Evolutionary conservation across 129 eudicot species (phyloP), one percentile per base, ranked within the genome.

Genomic region (Flaveria bidentis): DNA sequence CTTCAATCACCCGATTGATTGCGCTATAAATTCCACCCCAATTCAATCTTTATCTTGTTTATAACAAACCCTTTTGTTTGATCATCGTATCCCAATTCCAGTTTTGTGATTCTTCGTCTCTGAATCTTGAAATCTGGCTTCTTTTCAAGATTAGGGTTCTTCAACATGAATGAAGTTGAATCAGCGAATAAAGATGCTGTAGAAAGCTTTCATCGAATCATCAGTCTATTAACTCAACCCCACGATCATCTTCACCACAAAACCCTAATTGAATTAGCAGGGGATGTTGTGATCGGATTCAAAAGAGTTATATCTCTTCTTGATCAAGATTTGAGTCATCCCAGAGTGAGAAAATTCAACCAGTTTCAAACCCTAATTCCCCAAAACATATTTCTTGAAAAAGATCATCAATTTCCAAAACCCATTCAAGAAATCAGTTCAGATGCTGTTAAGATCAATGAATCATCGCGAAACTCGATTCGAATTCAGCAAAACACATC

Each of bases 181-280:
- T 87, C 81, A 86, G 97, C 92, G 73, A 90, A 93, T 77, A 88
- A 75, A 84, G 84, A 87, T 46, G 98, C 98, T 0, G 88, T 93
- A n/a, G 98, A 93, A 74, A 90, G 97, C 67, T 85, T 96, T 65
- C 87, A 93, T 83, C 78, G 91, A 73, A 86, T 93, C 25, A 56
- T 93, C 26, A 85, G 72, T 79, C 78, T 93, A 0, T 74, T 93
- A 66, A 77, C 92, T 69, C 88, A 87, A 44, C 96, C 92, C 9
- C 83, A 90, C 65, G 85, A 86, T 75, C 89, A 88, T 69, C 82
- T 81, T 68, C 92, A 90, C 79, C 69, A 86, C 57, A 72, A 85
- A 84, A 51, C 84, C 78, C 74, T 93, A 75, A 73, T 57, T 11
- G 74, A 75, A 42, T 91, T 86, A 88, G 90, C 98, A 72, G 85